Evolutionary conservation across 2,329 filamentous ascomycete species (phyloP), one percentile per base, ranked within the genome.

Genomic region (Cordyceps farinosa): DNA sequence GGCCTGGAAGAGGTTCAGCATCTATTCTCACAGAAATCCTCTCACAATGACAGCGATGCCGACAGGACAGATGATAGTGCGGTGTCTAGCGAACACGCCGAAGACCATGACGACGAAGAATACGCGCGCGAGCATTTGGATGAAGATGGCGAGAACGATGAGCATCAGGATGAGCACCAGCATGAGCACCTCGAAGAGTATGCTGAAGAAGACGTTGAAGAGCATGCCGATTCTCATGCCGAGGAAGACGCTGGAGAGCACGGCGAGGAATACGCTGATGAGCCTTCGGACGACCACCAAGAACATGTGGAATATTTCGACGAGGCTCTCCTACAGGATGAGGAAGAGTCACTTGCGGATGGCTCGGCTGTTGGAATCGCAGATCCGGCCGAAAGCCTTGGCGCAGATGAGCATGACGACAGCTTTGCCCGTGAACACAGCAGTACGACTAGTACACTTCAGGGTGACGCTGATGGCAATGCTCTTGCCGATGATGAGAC

Each of bases 1-100:
- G 74, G 77, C 3, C 70, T 80, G 7, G 75, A 77, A 29, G 76
- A 79, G 66, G 72, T 80, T 52, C 73, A 75, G 15, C 74, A 78
- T 60, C 65, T 75, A 1, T 80, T 79, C 61, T 57, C 54, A 5
- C 62, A 63, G 17, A 50, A 63, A n/a, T 47, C 50, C 22, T 50
- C 32, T 13, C 54, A 34, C 36, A 38, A 63, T 10, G n/a, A 51
- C 22, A 60, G 50, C 32, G 48, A 54, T 54, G 50, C 15, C 42
- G 62, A 60, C 30, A 38, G 34, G 15, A 55, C 22, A 29, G 45
- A 69, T 27, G 62, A 67, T 8, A 67, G 66, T 22, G 66, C 65
- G 15, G 66, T 63, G 32, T 62, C 65, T 44, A 67, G 65, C 22
- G 52, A 65, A 55, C 60, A 66, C 22, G 51, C 61, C 48, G 65